Evolutionary conservation across 345 rosid species (phyloP), one percentile per base, ranked within the genome.

Genomic region (Durio zibethinus): DNA sequence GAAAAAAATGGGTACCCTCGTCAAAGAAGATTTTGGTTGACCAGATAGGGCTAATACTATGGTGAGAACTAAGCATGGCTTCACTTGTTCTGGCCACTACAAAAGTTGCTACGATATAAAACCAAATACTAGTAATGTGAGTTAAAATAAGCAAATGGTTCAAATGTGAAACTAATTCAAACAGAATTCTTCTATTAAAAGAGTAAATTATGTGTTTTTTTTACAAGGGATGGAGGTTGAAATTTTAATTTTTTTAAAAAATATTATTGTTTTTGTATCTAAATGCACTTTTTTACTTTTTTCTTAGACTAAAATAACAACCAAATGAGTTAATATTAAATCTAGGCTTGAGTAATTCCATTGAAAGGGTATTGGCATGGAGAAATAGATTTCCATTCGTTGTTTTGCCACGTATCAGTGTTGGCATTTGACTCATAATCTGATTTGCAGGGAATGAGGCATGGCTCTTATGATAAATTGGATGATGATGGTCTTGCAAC

Each of bases 401-500:
- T 52, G 16, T 50, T 50, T 31, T 14, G 48, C 33, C 48, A 31
- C 15, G 61, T 75, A 21, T 31, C 21, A 27, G 29, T 45, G 23
- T 67, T 68, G 61, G 56, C 75, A 48, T 73, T 42, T 56, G 71
- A 80, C 69, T 74, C 35, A 7, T 4, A 54, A 65, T 75, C 83
- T 45, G 31, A 74, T 75, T 81, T 82, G 31, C 87, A 95, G 98
- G 99, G 98, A 76, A 93, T 93, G 99, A 91, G 97, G 59, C 98
- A 95, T 89, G 99, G 99, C 75, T 93, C 99, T 45, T 95, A 95
- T 73, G 99, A 95, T 69, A 95, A 95, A 80, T 80, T 95, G 86
- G 99, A 95, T 59, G 99, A 95, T 80, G 99, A 95, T 89, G 99
- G 99, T 82, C 97, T 95, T 79, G 99, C 97, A 33, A 98, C 98